phyloP scores from a whole-genome alignment of 75 land plant species.

The Selaginella moellendorffii region DNA sequence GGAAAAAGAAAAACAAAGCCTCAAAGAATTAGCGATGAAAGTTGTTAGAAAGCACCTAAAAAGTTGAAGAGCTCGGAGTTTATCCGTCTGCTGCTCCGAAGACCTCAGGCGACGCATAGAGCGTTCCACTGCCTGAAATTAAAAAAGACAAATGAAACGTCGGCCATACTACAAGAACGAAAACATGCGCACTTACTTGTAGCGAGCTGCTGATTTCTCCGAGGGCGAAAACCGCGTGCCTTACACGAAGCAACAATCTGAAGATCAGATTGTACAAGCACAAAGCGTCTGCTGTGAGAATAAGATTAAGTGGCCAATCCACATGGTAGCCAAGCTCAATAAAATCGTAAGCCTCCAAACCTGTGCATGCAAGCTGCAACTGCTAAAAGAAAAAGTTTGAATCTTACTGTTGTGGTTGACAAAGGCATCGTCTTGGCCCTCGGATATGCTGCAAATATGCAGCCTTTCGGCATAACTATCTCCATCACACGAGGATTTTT shows the following conservation, averaged over 20 bases:
- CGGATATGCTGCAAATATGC: constrained; percentile 14
- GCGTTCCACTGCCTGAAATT: neutral
- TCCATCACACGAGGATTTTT: constrained; percentile 73
- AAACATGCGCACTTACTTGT: constrained; percentile 37
- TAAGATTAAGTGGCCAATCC: constrained; percentile 75
- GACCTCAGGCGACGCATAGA: neutral
- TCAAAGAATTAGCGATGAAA: neutral
- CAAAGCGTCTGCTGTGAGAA: constrained; percentile 48
- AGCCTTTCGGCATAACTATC: constrained; percentile 41
- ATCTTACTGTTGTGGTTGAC: constrained; percentile 4
- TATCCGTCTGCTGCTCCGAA: neutral
- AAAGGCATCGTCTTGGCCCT: neutral
- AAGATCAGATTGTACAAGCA: constrained; percentile 57
- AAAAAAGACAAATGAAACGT: neutral
- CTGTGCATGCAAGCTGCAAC: constrained; percentile 40
- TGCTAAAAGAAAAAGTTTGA: neutral
- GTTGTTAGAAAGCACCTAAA: constrained; percentile 12
- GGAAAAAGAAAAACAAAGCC: neutral
- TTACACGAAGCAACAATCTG: constrained; percentile 51
- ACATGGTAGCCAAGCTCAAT: constrained; percentile 67
- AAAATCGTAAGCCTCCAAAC: constrained; percentile 55
- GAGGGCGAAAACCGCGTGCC: constrained; percentile 55
- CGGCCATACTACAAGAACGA: neutral
- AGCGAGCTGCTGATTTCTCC: constrained; percentile 52
- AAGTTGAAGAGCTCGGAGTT: constrained; percentile 22